Conservation (phyloP, 2,329 filamentous ascomycete species). For the Rhexocercosporidium sp. region DNA sequence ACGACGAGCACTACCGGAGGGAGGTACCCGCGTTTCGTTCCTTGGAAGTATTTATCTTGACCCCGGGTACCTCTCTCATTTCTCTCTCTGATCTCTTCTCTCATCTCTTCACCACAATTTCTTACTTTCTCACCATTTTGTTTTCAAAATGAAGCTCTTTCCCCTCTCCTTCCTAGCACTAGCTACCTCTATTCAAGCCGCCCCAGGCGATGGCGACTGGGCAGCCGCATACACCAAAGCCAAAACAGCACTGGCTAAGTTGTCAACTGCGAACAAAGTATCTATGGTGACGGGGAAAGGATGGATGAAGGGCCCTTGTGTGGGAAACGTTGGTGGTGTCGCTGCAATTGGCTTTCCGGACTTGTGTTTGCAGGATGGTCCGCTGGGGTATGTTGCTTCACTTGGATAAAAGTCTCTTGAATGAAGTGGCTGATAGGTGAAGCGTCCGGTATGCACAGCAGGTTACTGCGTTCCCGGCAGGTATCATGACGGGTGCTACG, state of each 20-base stretch:
- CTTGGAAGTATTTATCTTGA: neutral
- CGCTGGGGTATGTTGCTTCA: slow-evolving; percentile 57
- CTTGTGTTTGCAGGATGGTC: slow-evolving; percentile 81
- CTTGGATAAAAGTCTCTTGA: neutral
- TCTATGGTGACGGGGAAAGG: slow-evolving; percentile 79
- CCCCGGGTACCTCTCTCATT: neutral
- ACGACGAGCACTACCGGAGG: slow-evolving; percentile 9
- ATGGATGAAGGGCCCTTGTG: slow-evolving; percentile 74
- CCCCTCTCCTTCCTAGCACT: slow-evolving; percentile 25
- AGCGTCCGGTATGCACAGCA: slow-evolving; percentile 70
- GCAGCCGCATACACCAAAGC: slow-evolving; percentile 73
- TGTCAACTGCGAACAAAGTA: slow-evolving; percentile 78
- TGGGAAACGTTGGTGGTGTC: slow-evolving; percentile 64
- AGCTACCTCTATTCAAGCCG: slow-evolving; percentile 22
- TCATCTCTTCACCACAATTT: neutral
- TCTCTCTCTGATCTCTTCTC: neutral
- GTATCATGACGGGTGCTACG: slow-evolving; percentile 77
- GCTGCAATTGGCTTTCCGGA: slow-evolving; percentile 69
- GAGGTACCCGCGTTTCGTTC: neutral
- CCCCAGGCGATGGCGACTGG: slow-evolving; percentile 55
- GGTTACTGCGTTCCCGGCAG: slow-evolving; percentile 79
- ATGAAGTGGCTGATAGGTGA: neutral
- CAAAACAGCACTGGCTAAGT: slow-evolving; percentile 66
- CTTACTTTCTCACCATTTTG: neutral
- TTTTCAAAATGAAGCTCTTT: slow-evolving; percentile 24